Base-by-base conservation (phyloP, 2,329 filamentous ascomycete species). In the Fusarium xylarioides region DNA sequence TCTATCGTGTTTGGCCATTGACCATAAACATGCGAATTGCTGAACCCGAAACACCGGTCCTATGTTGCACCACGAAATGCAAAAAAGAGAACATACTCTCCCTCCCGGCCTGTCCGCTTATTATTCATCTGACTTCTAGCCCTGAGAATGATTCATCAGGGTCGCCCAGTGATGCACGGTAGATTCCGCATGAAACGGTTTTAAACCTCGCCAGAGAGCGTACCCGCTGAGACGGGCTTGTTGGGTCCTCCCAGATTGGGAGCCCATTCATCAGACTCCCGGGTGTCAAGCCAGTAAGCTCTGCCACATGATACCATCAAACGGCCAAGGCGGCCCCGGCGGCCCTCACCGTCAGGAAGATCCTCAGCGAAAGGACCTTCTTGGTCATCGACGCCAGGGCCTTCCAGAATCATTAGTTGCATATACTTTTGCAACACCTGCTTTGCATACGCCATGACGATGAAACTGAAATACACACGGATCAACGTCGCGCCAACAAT, bases 391-490 rank as follows among this genome's bases (percentile, higher is more conserved):
- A 82, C 80, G 42, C 82, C 81, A 66, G 84, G 77, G 57, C 83
- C 82, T 58, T 89, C 87, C 55, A 92, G 86, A 46, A 82, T 81
- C 78, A 82, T 80, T 49, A 82, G 63, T 63, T 83, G 81, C 79
- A 83, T 81, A 80, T 93, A 90, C 74, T 91, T 91, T 66, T 93
- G 89, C 55, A 98, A 83, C 19, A 93, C 91, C 79, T 91, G 89
- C 71, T 94, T 90, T 7, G 95, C 94, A 81, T 93, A 96, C 11
- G 93, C 91, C 83, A 97, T 91, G 80, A 97, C 90, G 60, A 98
- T 88, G 42, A 97, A 85, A 74, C 93, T 90, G 77, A 97, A 95
- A 84, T 98, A 98, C 35, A 95, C 81, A 35, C 95, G 89, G 44
- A 97, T 85, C 18, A 92, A 85, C 83, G 92, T 97, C 71, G 97